Evolutionary conservation across 768 basidiomycete genomes (phyloP), one percentile per base, ranked within the genome.

Genomic region (Serendipita sp.): DNA sequence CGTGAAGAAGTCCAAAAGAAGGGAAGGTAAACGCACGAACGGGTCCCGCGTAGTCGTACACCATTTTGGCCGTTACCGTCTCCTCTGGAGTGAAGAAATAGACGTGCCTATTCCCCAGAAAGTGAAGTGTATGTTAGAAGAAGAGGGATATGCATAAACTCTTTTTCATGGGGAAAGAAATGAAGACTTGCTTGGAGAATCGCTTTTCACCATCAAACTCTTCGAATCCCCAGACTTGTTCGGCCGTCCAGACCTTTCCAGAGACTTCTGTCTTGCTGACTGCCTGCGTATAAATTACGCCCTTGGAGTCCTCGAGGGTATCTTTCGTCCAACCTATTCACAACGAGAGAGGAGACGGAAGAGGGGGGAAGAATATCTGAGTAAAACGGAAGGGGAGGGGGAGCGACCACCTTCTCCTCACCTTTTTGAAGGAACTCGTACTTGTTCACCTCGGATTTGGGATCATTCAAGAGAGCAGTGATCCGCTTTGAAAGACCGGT

Each of bases 161-260:
- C 11, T 28, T 20, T 11, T 20, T 74, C 68, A 3, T 84, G 79
- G 0, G 84, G 84, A 3, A 78, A 81, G 71, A 88, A 88, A 65
- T 78, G 76, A 65, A 86, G 34, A 38, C 72, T 66, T 79, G 82
- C 62, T 85, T 76, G 3, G 77, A 74, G 66, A 87, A 82, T 64
- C 83, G 75, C 67, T 82, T 79, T 68, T 81, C 80, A 28, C 76
- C 81, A 14, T 84, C 72, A 66, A 84, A 72, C 3, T 75, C 75
- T 67, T 84, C 76, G 22, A 88, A 77, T 24, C 85, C 86, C 86
- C 86, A 88, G 2, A 85, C 87, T 79, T 86, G 84, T 44, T 82
- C 71, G 1, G 77, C 83, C 64, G 73, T 79, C 88, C 88, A 90
- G 3, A 74, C 76, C 17, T 66, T 75, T 1, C 73, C 75, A 67